phyloP scores from a whole-genome alignment of 1,284 basidiomycete species.

The Uromyces viciae-fabae region DNA sequence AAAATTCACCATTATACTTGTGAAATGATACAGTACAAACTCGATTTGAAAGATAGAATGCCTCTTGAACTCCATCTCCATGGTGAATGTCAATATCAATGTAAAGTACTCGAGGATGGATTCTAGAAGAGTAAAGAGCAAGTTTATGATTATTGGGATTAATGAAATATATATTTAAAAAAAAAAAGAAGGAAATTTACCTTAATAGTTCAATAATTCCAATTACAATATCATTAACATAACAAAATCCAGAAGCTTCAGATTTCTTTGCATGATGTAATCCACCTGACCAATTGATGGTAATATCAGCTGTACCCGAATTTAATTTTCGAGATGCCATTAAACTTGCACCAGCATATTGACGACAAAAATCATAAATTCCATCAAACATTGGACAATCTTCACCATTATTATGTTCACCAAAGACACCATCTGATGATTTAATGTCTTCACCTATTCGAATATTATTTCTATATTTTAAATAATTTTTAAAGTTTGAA shows the following conservation, averaged over 20 bases:
- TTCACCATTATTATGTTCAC: constrained; percentile 70
- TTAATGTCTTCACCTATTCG: constrained; percentile 57
- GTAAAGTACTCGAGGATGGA: constrained; percentile 84
- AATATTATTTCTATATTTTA: constrained; percentile 44
- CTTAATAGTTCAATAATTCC: constrained; percentile 86
- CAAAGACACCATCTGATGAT: not conserved
- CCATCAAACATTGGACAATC: constrained; percentile 91
- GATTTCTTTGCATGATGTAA: constrained; percentile 93
- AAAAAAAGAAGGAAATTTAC: constrained; percentile 56
- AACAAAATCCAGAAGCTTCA: constrained; percentile 94
- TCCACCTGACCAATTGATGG: constrained; percentile 95
- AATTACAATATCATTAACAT: constrained; percentile 90
- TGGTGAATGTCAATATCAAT: constrained; percentile 98
- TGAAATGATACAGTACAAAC: constrained; percentile 99
- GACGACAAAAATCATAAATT: constrained; percentile 84
- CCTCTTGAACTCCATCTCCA: constrained; percentile 92
- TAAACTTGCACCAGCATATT: constrained; percentile 85
- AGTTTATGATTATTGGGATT: too few relatives aligned
- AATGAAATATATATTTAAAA: not conserved
- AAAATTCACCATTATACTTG: constrained; percentile 98
- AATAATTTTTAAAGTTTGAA: too few relatives aligned
- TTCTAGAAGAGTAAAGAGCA: constrained; percentile 61
- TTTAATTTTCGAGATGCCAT: constrained; percentile 82
- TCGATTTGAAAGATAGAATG: constrained; percentile 94
- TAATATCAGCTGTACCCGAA: constrained; percentile 85